Evolutionary conservation across 257 asterid species (phyloP).

Genomic region (Nicotiana paniculata): DNA sequence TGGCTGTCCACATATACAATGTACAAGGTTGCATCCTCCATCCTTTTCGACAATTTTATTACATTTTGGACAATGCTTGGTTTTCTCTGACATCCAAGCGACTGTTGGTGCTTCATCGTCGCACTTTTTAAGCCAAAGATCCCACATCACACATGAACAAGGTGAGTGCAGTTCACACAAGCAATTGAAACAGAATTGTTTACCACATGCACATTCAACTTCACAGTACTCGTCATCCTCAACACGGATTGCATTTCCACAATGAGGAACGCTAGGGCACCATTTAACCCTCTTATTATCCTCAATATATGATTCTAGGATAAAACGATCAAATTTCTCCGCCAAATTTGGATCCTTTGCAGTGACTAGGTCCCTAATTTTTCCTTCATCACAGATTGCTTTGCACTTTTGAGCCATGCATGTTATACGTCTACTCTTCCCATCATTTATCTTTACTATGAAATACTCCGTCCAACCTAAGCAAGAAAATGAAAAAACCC

Average conservation of each 20-base stretch:
- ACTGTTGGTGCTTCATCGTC: conserved; percentile 25
- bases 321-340: conserved; percentile 46
- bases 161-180: conserved; percentile 48
- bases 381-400: conserved; percentile 52
- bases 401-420: conserved; percentile 61
- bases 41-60: conserved; percentile 43
- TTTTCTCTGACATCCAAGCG: conserved; percentile 30
- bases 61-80: conserved; percentile 50
- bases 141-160: conserved; percentile 63
- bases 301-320: conserved; percentile 56
- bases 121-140: conserved; percentile 42
- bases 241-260: conserved; percentile 50
- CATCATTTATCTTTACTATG: conserved; percentile 46
- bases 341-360: conserved; percentile 34
- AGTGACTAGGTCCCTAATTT: conserved; percentile 34
- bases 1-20: conserved; percentile 43
- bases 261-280: conserved; percentile 64
- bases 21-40: conserved; percentile 58
- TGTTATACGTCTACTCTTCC: conserved; percentile 39
- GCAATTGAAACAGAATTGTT: conserved; percentile 56
- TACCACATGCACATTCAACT: conserved; percentile 50
- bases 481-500: neutral
- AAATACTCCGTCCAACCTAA: conserved; percentile 62
- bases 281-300: conserved; percentile 53
- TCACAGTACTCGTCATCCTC: conserved; percentile 39